Conservation (phyloP, 2,329 filamentous ascomycete species). For the Alternaria burnsii region DNA sequence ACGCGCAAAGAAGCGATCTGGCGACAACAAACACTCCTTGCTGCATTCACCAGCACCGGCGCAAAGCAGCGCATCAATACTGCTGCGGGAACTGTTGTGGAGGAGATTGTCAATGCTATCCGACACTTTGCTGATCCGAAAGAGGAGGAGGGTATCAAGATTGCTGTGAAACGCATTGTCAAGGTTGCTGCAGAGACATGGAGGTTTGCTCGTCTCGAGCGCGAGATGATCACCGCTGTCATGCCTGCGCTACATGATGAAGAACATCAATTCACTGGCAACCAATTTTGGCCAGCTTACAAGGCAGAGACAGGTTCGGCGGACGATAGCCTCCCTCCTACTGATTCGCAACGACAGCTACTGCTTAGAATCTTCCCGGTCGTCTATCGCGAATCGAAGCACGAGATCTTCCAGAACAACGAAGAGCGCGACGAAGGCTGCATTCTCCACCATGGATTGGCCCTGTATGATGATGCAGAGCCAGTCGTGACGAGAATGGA, state of each 20-base stretch:
- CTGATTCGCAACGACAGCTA: conserved; percentile 52
- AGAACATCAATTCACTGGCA: conserved; percentile 43
- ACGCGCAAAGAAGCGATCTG: conserved; percentile 65
- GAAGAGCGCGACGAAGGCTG: conserved; percentile 58
- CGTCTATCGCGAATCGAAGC: conserved; percentile 61
- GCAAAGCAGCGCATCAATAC: conserved; percentile 66
- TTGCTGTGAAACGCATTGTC: conserved; percentile 63
- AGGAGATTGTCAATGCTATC: conserved; percentile 65
- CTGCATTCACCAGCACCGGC: conserved; percentile 64
- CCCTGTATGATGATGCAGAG: conserved; percentile 59
- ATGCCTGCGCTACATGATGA: conserved; percentile 55
- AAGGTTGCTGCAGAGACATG: conserved; percentile 67
- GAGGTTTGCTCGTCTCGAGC: conserved; percentile 65
- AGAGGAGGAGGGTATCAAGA: conserved; percentile 60
- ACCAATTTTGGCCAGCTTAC: conserved; percentile 48
- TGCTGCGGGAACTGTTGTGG: conserved; percentile 63
- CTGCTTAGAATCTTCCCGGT: conserved; percentile 62
- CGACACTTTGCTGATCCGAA: conserved; percentile 62
- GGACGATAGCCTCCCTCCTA: conserved; percentile 30
- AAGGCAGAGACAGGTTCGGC: conserved; percentile 45
- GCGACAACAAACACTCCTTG: conserved; percentile 66
- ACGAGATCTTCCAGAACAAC: conserved; percentile 53
- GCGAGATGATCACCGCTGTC: conserved; percentile 62
- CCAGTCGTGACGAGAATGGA: conserved; percentile 43
- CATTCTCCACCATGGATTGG: conserved; percentile 60